Evolutionary conservation across 2,329 filamentous ascomycete species (phyloP).

Genomic region (Penicillium sclerotiorum): DNA sequence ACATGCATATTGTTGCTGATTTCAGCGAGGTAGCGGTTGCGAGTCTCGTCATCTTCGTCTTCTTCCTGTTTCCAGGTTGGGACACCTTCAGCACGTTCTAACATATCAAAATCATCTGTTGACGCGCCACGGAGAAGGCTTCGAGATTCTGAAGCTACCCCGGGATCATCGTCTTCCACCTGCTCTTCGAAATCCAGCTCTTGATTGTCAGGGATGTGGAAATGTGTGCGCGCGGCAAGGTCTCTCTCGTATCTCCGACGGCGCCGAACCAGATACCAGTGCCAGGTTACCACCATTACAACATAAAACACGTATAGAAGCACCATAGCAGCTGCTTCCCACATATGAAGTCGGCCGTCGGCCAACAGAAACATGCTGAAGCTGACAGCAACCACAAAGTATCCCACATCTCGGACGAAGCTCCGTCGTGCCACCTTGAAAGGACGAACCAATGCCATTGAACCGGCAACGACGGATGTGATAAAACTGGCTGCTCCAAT

Average conservation of each 20-base stretch:
- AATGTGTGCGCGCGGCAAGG: conserved; percentile 73
- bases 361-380: conserved; percentile 87
- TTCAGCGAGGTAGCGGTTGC: conserved; percentile 70
- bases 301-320: conserved; percentile 91
- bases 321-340: conserved; percentile 92
- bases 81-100: conserved; percentile 56
- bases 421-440: conserved; percentile 88
- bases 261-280: conserved; percentile 75
- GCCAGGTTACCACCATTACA: conserved; percentile 82
- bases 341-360: conserved; percentile 79
- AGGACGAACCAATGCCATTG: conserved; percentile 94
- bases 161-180: conserved; percentile 58
- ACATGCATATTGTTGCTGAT: conserved; percentile 93
- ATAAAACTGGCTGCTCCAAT: conserved; percentile 96
- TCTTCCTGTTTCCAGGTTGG: conserved; percentile 54
- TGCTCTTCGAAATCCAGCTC: conserved; percentile 60
- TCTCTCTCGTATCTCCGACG: conserved; percentile 66
- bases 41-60: conserved; percentile 56
- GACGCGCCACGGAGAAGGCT: conserved; percentile 53
- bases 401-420: conserved; percentile 87
- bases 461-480: conserved; percentile 91
- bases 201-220: conserved; percentile 63
- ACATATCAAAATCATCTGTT: conserved; percentile 64
- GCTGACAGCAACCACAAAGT: conserved; percentile 82
- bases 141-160: conserved; percentile 48